Evolutionary conservation across 352 stramenopile species (phyloP).

Genomic region (Salisapilia sapeloensis): DNA sequence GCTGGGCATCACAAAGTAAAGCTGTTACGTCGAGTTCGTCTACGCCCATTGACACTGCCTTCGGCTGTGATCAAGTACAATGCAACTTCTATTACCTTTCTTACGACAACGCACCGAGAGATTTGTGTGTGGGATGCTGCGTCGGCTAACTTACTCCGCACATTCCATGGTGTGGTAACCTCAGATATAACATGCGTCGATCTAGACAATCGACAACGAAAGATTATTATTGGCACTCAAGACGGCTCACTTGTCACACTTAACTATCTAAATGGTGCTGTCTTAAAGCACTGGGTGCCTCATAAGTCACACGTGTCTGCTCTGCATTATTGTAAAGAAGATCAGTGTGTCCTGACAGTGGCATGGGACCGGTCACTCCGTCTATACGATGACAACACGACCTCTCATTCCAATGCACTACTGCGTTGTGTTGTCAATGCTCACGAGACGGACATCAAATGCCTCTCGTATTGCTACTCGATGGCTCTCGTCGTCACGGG

Average conservation of each 20-base stretch:
- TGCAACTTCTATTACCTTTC: slow-evolving; percentile 36
- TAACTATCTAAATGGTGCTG: slow-evolving; percentile 59
- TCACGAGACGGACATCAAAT: slow-evolving; percentile 64
- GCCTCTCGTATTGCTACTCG: slow-evolving; percentile 52
- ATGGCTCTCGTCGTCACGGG: slow-evolving; percentile 47
- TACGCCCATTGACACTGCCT: slow-evolving; percentile 37
- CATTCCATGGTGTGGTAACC: slow-evolving; percentile 25
- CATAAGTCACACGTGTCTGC: slow-evolving; percentile 43
- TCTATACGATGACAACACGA: slow-evolving; percentile 50
- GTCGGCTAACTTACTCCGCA: slow-evolving; percentile 29
- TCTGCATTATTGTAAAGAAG: slow-evolving; percentile 60
- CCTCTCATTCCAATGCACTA: slow-evolving; percentile 28
- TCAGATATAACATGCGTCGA: slow-evolving; percentile 60
- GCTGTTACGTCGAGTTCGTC: slow-evolving; percentile 35
- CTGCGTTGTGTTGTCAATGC: slow-evolving; percentile 49
- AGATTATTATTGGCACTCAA: slow-evolving; percentile 48
- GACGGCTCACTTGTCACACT: slow-evolving; percentile 46
- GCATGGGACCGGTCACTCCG: slow-evolving; percentile 62
- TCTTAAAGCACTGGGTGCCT: slow-evolving; percentile 42
- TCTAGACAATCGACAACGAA: slow-evolving; percentile 45
- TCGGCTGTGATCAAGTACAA: slow-evolving; percentile 57
- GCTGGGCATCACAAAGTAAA: slow-evolving; percentile 55
- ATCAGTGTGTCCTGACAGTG: slow-evolving; percentile 47
- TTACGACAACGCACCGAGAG: slow-evolving; percentile 49
- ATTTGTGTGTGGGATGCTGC: slow-evolving; percentile 54